phyloP scores from a whole-genome alignment of 306 rosid genomes.

The Casuarina glauca region DNA sequence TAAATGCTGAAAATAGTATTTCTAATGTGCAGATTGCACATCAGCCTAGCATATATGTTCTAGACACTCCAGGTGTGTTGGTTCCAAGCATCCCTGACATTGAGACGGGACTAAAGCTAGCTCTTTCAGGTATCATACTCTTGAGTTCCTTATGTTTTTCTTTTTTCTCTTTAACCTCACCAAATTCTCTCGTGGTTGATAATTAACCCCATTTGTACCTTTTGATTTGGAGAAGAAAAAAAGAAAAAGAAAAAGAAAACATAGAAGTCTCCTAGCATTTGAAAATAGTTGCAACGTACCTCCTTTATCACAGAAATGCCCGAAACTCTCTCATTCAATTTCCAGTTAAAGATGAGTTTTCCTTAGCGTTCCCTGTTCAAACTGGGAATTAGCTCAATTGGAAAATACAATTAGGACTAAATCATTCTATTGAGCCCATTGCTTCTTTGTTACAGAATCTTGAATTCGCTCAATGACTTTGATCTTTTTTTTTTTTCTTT shows the following conservation, averaged over 20 bases:
- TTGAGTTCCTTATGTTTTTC: background rate
- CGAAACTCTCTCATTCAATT: background rate
- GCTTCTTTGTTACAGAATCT: no score
- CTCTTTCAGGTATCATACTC: slow-evolving; percentile 72
- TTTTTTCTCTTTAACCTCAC: no score
- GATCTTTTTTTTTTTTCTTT: no score
- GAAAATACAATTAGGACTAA: no score
- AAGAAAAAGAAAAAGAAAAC: no score
- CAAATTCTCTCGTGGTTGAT: no score
- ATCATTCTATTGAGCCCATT: background rate
- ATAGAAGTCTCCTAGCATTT: background rate
- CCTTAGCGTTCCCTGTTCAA: background rate
- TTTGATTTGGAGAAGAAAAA: no score
- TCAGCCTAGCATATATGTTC: slow-evolving; percentile 87
- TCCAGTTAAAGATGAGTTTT: background rate
- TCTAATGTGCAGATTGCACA: slow-evolving; percentile 75
- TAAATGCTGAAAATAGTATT: slow-evolving; percentile 10
- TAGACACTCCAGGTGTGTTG: slow-evolving; percentile 94
- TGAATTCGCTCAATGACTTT: no score
- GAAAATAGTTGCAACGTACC: background rate
- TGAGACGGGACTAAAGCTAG: slow-evolving; percentile 88
- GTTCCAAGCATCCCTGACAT: slow-evolving; percentile 86
- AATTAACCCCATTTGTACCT: no score
- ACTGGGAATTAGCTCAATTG: background rate
- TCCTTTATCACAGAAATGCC: background rate